Evolutionary conservation across 2,329 filamentous ascomycete species (phyloP).

Genomic region (Coleophoma cylindrospora): DNA sequence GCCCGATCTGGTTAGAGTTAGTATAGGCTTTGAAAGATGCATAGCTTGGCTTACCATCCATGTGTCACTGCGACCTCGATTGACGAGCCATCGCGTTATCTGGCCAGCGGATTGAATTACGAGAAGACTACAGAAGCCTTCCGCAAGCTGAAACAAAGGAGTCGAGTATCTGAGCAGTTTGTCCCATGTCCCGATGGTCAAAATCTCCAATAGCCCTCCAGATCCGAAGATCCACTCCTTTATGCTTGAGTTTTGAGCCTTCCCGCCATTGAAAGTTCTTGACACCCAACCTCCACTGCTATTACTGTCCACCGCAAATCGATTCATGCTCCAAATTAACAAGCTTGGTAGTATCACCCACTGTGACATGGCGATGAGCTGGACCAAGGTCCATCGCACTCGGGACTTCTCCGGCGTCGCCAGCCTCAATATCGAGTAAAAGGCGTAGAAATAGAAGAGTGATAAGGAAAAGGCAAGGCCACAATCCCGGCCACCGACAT

Average conservation of each 20-base stretch:
- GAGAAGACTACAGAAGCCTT: constrained; percentile 93
- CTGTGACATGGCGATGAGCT: constrained; percentile 70
- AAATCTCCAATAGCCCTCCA: constrained; percentile 73
- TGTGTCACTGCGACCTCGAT: constrained; percentile 85
- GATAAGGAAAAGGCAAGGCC: constrained; percentile 90
- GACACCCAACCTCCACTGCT: constrained; percentile 72
- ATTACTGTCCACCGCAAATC: constrained; percentile 88
- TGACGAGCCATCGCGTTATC: constrained; percentile 92
- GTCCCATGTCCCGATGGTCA: constrained; percentile 84
- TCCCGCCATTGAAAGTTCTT: constrained; percentile 66
- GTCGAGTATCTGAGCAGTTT: constrained; percentile 84
- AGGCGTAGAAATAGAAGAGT: constrained; percentile 84
- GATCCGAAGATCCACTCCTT: constrained; percentile 86
- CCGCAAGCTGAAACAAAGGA: constrained; percentile 87
- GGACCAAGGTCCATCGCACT: constrained; percentile 66
- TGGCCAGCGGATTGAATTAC: constrained; percentile 95
- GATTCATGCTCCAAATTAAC: constrained; percentile 91
- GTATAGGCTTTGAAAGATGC: constrained; percentile 1
- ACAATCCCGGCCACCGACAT: constrained; percentile 92
- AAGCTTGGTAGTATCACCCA: constrained; percentile 82
- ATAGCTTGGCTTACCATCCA: constrained; percentile 73
- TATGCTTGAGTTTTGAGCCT: constrained; percentile 60
- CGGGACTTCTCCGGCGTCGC: constrained; percentile 74
- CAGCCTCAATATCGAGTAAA: constrained; percentile 77
- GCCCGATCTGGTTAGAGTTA: constrained; percentile 60